Conservation (phyloP, 495 filamentous ascomycete species). For the Aspergillus nanangensis region DNA sequence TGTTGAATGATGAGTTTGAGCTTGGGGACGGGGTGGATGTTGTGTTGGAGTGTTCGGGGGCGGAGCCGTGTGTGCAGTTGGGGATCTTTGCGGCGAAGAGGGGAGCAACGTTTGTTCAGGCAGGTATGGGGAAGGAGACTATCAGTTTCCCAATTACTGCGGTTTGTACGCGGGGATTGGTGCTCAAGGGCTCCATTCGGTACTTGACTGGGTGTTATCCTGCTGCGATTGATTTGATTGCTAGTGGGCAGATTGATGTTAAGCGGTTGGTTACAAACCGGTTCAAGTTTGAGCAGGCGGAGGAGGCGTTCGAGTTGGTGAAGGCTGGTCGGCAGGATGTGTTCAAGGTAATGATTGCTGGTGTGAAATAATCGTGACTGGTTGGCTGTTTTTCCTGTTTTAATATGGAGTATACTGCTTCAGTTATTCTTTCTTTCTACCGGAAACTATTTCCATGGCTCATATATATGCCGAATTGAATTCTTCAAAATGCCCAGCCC, state of each 20-base stretch:
- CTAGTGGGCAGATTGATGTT: constrained; percentile 46
- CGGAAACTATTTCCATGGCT: no score
- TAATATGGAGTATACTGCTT: no score
- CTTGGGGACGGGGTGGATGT: constrained; percentile 49
- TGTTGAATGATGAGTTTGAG: constrained; percentile 37
- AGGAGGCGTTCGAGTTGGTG: constrained; percentile 45
- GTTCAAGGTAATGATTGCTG: no score
- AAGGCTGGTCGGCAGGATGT: no score
- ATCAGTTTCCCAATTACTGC: constrained; percentile 54
- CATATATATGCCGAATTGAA: no score
- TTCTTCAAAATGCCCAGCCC: no score
- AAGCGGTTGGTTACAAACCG: constrained; percentile 47
- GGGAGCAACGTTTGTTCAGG: constrained; percentile 57
- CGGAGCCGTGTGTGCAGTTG: constrained; percentile 47
- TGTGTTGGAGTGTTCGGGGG: constrained; percentile 54
- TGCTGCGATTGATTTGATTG: constrained; percentile 45
- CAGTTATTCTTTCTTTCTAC: no score
- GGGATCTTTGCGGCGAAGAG: constrained; percentile 47
- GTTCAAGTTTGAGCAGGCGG: constrained; percentile 49
- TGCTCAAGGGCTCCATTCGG: constrained; percentile 48
- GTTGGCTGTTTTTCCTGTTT: no score
- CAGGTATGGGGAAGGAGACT: constrained; percentile 54
- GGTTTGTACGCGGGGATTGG: constrained; percentile 50
- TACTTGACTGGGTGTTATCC: constrained; percentile 54
- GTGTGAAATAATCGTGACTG: no score